Percentiles rank a stretch among this genome's conserved stretches.
phyloP scores from a whole-genome alignment of 176 grass and related monocot genomes.

The Saccharum spontaneum region DNA sequence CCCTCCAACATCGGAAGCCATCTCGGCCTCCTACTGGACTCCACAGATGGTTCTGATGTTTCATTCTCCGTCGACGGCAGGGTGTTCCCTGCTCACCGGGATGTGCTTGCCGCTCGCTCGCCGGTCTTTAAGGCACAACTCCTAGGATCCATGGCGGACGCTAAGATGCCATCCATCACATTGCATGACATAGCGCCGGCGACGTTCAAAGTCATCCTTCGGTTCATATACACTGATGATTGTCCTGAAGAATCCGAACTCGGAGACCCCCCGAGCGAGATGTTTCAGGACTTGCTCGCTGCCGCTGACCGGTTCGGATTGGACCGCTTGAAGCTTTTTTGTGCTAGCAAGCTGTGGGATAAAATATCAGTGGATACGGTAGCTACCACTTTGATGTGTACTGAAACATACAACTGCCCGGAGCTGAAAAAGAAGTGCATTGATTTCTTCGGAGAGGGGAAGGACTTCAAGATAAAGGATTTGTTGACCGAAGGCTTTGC shows the following conservation, averaged over 20 bases:
- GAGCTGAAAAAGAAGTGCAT: conserved; percentile 53
- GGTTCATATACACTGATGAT: neutral
- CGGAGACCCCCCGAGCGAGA: neutral
- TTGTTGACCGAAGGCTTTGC: conserved; percentile 21
- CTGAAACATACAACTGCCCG: conserved; percentile 41
- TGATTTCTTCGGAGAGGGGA: conserved; percentile 30
- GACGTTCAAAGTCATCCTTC: conserved; percentile 41
- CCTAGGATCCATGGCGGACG: too few species aligned
- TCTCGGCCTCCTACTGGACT: too few species aligned
- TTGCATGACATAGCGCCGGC: neutral
- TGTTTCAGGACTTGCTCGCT: neutral
- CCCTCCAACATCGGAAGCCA: too few species aligned
- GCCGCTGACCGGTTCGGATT: neutral
- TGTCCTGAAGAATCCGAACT: neutral
- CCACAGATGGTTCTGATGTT: neutral
- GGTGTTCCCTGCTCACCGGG: conserved; percentile 17
- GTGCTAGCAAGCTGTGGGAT: conserved; percentile 22
- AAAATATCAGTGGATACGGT: conserved; percentile 26
- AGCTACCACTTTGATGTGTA: conserved; percentile 32
- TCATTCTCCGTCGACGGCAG: conserved; percentile 3
- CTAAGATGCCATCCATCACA: neutral
- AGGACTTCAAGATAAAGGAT: conserved; percentile 44
- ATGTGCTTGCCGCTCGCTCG: neutral
- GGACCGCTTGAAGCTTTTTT: neutral
- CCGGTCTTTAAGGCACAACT: too few species aligned